These are phyloP conservation scores for Stellera chamaejasme DNA, from an alignment of 345 rosid genomes.

Conservation along the genomic window DNA sequence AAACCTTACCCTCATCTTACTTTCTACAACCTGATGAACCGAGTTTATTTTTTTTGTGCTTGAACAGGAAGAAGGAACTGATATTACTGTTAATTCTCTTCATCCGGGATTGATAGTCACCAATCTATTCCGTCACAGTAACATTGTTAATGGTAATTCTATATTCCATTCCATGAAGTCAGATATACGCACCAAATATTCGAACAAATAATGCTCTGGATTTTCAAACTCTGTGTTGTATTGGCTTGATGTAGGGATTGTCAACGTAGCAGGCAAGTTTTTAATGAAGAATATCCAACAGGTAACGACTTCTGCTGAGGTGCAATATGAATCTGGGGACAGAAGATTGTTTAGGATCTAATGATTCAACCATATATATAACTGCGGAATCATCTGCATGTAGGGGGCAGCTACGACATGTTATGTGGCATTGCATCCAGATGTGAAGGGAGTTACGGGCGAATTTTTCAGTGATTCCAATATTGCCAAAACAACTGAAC, in stretches of 20 bases:
- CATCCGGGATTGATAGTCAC: slow-evolving; percentile 61
- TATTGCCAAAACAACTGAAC: slow-evolving; percentile 26
- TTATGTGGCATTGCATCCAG: slow-evolving; percentile 60
- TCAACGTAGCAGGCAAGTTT: slow-evolving; percentile 27
- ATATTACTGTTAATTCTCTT: slow-evolving; percentile 57
- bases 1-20: too few species aligned
- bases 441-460: slow-evolving; percentile 49
- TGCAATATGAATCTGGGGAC: not conserved
- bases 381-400: not conserved
- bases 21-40: not conserved
- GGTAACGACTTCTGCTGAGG: slow-evolving; percentile 23
- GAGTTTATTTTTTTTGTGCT: not conserved
- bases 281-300: slow-evolving; percentile 49
- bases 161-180: not conserved
- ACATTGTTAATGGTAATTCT: slow-evolving; percentile 27
- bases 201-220: not conserved
- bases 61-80: slow-evolving; percentile 48
- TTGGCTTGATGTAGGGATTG: slow-evolving; percentile 28
- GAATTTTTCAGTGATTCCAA: slow-evolving; percentile 49
- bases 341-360: not conserved
- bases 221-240: not conserved
- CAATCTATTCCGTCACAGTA: slow-evolving; percentile 45
- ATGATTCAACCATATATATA: not conserved
- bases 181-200: not conserved
- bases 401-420: slow-evolving; percentile 80